These are phyloP conservation scores for Xylaria nigripes DNA, from an alignment of 495 filamentous ascomycete species.

Conservation along the genomic window DNA sequence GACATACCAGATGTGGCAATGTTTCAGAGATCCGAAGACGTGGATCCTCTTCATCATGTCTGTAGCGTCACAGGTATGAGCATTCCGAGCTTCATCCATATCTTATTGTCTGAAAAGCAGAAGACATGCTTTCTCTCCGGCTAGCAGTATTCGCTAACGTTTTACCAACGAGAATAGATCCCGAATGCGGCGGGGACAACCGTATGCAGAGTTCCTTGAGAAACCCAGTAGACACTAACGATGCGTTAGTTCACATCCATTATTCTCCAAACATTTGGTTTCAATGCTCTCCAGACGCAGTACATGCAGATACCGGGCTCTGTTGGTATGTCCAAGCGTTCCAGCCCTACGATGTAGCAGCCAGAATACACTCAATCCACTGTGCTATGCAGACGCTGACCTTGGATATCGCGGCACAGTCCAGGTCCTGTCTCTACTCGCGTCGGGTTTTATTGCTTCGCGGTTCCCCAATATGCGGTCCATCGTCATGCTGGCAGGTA, in stretches of 20 bases:
- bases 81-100: background rate
- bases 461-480: constrained; percentile 34
- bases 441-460: constrained; percentile 32
- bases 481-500: constrained; percentile 31
- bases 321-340: constrained; percentile 12
- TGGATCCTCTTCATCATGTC: constrained; percentile 37
- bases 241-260: constrained; percentile 31
- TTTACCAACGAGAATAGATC: constrained; percentile 13
- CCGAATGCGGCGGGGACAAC: constrained; percentile 43
- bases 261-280: constrained; percentile 45
- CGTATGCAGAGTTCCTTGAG: constrained; percentile 19
- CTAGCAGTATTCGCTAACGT: background rate
- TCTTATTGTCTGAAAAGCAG: no score
- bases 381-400: background rate
- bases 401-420: constrained; percentile 8
- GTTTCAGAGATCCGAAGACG: constrained; percentile 51
- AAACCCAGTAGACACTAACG: background rate
- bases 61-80: constrained; percentile 27
- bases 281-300: constrained; percentile 47
- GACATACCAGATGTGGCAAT: constrained; percentile 45
- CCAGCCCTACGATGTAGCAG: background rate
- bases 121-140: background rate
- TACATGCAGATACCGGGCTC: constrained; percentile 43
- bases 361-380: background rate
- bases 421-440: constrained; percentile 32